Evolutionary conservation across 768 basidiomycete genomes (phyloP).

Genomic region (Serendipita sp.): DNA sequence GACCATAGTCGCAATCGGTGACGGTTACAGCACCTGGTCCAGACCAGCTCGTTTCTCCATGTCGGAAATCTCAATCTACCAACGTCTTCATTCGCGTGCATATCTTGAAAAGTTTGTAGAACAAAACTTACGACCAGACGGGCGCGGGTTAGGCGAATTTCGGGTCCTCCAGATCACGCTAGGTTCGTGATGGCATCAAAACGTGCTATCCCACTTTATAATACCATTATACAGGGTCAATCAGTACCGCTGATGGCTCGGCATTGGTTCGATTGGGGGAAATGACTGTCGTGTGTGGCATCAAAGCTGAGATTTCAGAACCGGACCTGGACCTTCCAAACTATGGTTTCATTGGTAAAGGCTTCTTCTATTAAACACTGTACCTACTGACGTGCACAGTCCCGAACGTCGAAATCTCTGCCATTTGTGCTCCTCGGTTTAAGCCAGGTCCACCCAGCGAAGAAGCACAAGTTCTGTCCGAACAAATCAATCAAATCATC

Average conservation of each 20-base stretch:
- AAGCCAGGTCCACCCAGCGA: constrained; percentile 91
- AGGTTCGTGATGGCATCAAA: constrained; percentile 36
- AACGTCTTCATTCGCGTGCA: constrained; percentile 73
- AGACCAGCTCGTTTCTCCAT: neutral
- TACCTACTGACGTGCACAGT: constrained; percentile 32
- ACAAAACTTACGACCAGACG: constrained; percentile 70
- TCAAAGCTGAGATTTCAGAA: constrained; percentile 90
- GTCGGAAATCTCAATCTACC: constrained; percentile 35
- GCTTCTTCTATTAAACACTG: constrained; percentile 6
- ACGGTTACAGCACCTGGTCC: too few species aligned
- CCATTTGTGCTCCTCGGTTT: constrained; percentile 84
- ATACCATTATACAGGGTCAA: constrained; percentile 53
- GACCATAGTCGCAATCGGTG: too few species aligned
- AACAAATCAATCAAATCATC: constrained; percentile 62
- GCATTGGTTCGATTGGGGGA: constrained; percentile 80
- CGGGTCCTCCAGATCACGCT: constrained; percentile 63
- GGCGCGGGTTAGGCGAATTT: constrained; percentile 52
- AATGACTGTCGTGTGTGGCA: constrained; percentile 90
- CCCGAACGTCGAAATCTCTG: constrained; percentile 87
- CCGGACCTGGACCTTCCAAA: constrained; percentile 64
- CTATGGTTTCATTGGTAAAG: constrained; percentile 70
- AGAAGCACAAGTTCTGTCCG: constrained; percentile 84
- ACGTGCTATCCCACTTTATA: too few species aligned
- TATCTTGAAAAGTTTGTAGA: constrained; percentile 79
- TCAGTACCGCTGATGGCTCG: constrained; percentile 87